phyloP scores from a whole-genome alignment of 164 flowering plant species.

The Annona cherimola region DNA sequence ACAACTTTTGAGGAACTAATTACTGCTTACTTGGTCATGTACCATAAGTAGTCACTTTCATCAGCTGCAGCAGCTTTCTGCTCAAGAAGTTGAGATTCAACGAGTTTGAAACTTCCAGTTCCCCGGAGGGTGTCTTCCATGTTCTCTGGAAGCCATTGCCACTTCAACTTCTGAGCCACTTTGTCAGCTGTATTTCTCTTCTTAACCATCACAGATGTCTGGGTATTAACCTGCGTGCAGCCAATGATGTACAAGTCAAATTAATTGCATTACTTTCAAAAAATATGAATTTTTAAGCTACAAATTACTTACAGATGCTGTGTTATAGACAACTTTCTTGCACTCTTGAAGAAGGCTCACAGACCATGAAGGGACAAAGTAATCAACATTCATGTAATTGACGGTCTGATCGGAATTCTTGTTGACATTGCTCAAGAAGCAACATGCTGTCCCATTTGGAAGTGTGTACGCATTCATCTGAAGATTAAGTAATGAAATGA shows the following conservation, averaged over 20 bases:
- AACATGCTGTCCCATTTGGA: slow-evolving; percentile 21
- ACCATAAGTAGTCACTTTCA: slow-evolving; percentile 70
- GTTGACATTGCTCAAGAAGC: slow-evolving; percentile 49
- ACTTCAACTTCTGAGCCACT: neutral
- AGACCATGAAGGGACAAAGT: slow-evolving; percentile 68
- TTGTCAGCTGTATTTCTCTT: slow-evolving; percentile 26
- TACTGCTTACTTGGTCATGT: slow-evolving; percentile 48
- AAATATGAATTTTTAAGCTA: neutral
- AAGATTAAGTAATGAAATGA: neutral
- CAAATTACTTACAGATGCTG: slow-evolving; percentile 43
- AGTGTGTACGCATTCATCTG: slow-evolving; percentile 5
- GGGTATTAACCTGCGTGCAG: slow-evolving; percentile 21
- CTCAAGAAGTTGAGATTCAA: slow-evolving; percentile 34
- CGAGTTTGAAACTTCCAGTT: slow-evolving; percentile 19
- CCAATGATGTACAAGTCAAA: neutral
- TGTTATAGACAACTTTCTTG: slow-evolving; percentile 43
- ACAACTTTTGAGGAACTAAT: neutral
- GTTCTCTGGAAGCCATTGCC: slow-evolving; percentile 38
- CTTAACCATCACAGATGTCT: slow-evolving; percentile 45
- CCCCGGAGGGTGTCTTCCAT: slow-evolving; percentile 19
- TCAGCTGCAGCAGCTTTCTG: slow-evolving; percentile 44
- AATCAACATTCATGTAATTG: slow-evolving; percentile 18
- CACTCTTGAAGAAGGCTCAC: slow-evolving; percentile 63
- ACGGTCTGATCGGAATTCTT: slow-evolving; percentile 23
- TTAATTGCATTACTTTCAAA: neutral